phyloP scores from a whole-genome alignment of 2,329 filamentous ascomycete genomes.

The Calycina herbarum region DNA sequence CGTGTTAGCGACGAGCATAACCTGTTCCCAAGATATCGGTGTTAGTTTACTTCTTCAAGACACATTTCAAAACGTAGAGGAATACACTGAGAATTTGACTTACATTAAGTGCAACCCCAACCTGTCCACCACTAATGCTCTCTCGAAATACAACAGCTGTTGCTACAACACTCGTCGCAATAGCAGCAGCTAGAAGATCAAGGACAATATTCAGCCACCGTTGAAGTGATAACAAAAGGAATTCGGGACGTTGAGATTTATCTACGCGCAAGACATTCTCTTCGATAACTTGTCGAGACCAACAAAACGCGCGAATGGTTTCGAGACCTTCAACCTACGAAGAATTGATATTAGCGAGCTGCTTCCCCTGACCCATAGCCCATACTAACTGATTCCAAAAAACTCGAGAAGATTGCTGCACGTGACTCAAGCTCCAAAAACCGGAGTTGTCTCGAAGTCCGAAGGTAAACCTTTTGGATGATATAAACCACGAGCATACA shows the following conservation, averaged over 20 bases:
- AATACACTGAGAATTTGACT: too few relatives aligned
- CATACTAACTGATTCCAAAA: too few relatives aligned
- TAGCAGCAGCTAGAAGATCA: constrained; percentile 20
- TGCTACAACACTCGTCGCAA: constrained; percentile 23
- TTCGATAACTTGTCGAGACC: constrained; percentile 46
- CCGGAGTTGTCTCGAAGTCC: too few relatives aligned
- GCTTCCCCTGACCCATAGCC: too few relatives aligned
- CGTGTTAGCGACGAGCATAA: constrained; percentile 27
- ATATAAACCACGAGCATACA: too few relatives aligned
- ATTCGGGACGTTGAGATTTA: constrained; percentile 55
- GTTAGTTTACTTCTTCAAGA: too few relatives aligned
- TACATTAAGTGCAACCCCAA: constrained; percentile 31
- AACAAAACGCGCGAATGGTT: constrained; percentile 57
- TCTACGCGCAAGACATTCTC: constrained; percentile 51
- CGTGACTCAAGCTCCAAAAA: too few relatives aligned
- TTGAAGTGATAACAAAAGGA: constrained; percentile 48
- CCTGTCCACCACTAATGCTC: constrained; percentile 23
- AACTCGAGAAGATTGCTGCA: too few relatives aligned
- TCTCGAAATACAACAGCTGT: constrained; percentile 22
- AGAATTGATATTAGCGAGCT: too few relatives aligned
- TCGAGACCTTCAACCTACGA: constrained; percentile 44
- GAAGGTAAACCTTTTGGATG: too few relatives aligned
- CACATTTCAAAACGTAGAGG: too few relatives aligned
- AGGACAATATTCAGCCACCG: constrained; percentile 55
- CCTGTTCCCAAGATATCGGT: too few relatives aligned